phyloP scores from a whole-genome alignment of 2,329 filamentous ascomycete genomes.

The Aspergillus piperis region DNA sequence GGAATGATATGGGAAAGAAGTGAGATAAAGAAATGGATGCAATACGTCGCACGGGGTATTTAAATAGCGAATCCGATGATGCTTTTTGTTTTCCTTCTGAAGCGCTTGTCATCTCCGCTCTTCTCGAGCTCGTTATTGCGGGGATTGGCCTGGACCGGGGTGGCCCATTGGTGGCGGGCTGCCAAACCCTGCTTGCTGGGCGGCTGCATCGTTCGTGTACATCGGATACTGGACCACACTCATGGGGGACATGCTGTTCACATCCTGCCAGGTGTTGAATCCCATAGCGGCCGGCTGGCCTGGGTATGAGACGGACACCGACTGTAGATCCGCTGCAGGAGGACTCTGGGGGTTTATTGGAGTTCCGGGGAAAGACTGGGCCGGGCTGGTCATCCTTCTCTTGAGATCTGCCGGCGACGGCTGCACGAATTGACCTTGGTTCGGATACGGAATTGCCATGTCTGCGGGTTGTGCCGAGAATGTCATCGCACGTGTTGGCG shows the following conservation, averaged over 20 bases:
- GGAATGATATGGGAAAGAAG: slow-evolving; percentile 15
- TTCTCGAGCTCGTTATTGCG: slow-evolving; percentile 22
- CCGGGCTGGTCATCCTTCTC: slow-evolving; percentile 40
- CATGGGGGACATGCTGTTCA: slow-evolving; percentile 33
- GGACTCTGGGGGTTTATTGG: slow-evolving; percentile 29
- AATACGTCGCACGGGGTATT: slow-evolving; percentile 18
- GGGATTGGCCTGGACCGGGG: slow-evolving; percentile 29
- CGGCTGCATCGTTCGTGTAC: slow-evolving; percentile 29
- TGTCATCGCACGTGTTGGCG: slow-evolving; percentile 36
- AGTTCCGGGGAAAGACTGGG: slow-evolving; percentile 26
- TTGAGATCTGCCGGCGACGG: slow-evolving; percentile 37
- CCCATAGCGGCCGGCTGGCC: slow-evolving; percentile 31
- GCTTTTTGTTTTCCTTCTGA: background rate
- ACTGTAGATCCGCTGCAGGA: slow-evolving; percentile 29
- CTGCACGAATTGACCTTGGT: slow-evolving; percentile 31
- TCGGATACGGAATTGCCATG: slow-evolving; percentile 28
- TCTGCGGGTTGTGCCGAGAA: slow-evolving; percentile 34
- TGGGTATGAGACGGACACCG: slow-evolving; percentile 35
- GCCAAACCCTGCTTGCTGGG: slow-evolving; percentile 30
- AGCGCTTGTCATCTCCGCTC: background rate
- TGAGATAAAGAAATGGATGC: slow-evolving; percentile 15
- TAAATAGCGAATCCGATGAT: slow-evolving; percentile 13
- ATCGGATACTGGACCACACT: slow-evolving; percentile 37
- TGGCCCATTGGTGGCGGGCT: slow-evolving; percentile 36
- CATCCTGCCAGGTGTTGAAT: slow-evolving; percentile 32